phyloP scores from a whole-genome alignment of 306 rosid genomes.

The Luffa acutangula region DNA sequence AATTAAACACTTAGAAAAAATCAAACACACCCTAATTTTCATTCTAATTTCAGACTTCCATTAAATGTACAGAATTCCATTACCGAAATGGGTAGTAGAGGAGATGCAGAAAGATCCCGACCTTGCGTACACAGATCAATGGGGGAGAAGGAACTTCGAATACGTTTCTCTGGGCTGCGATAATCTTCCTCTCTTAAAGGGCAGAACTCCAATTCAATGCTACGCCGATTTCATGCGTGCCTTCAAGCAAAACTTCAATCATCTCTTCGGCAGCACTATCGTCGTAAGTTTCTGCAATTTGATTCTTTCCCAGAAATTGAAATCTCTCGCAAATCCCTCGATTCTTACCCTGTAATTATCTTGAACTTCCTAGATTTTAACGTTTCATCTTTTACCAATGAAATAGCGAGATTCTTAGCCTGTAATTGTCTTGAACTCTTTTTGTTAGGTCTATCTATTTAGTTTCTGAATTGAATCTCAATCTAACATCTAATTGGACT shows the following conservation, averaged over 20 bases:
- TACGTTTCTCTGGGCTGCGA: constrained; percentile 88
- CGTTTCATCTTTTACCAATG: no score
- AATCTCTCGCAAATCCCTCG: not conserved
- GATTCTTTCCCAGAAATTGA: not conserved
- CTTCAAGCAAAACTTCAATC: constrained; percentile 53
- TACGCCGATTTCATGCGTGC: constrained; percentile 75
- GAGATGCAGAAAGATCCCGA: constrained; percentile 64
- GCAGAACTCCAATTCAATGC: constrained; percentile 74
- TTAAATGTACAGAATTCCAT: constrained; percentile 48
- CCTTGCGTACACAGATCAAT: constrained; percentile 56
- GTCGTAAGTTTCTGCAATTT: constrained; percentile 39
- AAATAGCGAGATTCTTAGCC: not conserved
- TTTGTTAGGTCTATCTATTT: not conserved
- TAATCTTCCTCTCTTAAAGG: constrained; percentile 54
- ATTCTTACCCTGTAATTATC: not conserved
- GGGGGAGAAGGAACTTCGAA: constrained; percentile 64
- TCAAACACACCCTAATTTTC: no score
- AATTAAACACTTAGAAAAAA: no score
- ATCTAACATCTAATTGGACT: no score
- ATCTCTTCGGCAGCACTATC: constrained; percentile 47
- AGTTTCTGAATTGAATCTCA: not conserved
- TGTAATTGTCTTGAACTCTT: not conserved
- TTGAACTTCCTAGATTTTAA: not conserved
- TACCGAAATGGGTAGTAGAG: constrained; percentile 80
- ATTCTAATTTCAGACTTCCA: no score